phyloP scores from a whole-genome alignment of 2,329 filamentous ascomycete species.

The Arthroderma sp. region DNA sequence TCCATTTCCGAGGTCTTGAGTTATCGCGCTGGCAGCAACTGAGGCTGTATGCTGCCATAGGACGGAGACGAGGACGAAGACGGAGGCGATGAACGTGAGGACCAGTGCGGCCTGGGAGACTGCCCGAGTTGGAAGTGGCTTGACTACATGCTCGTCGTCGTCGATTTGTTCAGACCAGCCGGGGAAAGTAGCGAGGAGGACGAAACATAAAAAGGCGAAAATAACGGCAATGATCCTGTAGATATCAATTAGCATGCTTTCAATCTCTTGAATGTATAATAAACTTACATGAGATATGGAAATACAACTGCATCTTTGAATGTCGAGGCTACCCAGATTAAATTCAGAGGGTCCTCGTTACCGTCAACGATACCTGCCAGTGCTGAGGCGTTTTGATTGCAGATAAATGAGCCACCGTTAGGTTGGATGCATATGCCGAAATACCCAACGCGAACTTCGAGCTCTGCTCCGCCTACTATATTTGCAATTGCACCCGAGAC shows the following conservation, averaged over 20 bases:
- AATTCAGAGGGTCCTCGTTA: constrained; percentile 88
- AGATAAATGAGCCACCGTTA: constrained; percentile 81
- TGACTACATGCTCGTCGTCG: constrained; percentile 62
- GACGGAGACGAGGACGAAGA: constrained; percentile 53
- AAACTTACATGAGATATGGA: constrained; percentile 79
- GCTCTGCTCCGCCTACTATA: constrained; percentile 69
- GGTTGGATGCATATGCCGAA: constrained; percentile 95
- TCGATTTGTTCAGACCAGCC: constrained; percentile 83
- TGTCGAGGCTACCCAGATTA: constrained; percentile 92
- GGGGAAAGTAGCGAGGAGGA: constrained; percentile 90
- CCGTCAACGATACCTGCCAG: constrained; percentile 78
- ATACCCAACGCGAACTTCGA: constrained; percentile 90
- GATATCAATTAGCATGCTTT: background rate
- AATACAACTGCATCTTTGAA: constrained; percentile 99
- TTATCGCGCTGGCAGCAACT: constrained; percentile 84
- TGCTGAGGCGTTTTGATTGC: constrained; percentile 91
- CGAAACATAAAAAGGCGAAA: constrained; percentile 89
- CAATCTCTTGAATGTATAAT: background rate
- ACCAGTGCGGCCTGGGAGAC: constrained; percentile 88
- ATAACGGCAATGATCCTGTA: constrained; percentile 88
- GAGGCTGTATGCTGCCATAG: constrained; percentile 71
- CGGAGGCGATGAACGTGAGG: constrained; percentile 64
- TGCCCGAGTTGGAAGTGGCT: constrained; percentile 81
- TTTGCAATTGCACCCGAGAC: constrained; percentile 75
- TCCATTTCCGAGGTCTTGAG: constrained; percentile 83